Conservation (phyloP, 371 early-diverging fungal genomes). For the Zancudomyces culisetae region DNA sequence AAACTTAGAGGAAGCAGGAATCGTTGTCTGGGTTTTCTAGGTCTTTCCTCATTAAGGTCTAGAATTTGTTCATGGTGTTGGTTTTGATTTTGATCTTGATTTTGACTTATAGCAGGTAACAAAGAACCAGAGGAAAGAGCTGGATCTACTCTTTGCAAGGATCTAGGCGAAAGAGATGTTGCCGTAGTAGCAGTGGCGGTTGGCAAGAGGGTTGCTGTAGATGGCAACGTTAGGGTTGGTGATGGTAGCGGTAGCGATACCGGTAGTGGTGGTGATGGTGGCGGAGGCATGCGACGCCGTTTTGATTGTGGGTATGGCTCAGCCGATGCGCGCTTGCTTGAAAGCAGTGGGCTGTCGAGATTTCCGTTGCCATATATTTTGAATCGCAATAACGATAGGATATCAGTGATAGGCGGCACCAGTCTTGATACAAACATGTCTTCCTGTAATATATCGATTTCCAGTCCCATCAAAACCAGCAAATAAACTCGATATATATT, state of each 20-base stretch:
- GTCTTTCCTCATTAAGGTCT: conserved; percentile 15
- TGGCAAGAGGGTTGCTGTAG: neutral
- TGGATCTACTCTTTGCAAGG: too few species aligned
- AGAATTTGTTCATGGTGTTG: neutral
- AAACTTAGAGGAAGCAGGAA: conserved; percentile 6
- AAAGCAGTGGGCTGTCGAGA: neutral
- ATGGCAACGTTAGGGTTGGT: neutral
- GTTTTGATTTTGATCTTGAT: neutral
- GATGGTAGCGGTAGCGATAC: neutral
- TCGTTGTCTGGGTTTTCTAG: conserved; percentile 15
- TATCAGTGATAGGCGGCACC: neutral
- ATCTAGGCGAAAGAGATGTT: too few species aligned
- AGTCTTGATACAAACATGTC: neutral
- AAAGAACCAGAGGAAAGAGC: too few species aligned
- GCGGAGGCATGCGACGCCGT: neutral
- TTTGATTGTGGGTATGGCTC: neutral
- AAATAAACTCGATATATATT: neutral
- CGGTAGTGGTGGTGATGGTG: neutral
- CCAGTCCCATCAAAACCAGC: conserved; percentile 1
- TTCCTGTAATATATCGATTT: neutral
- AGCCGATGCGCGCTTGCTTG: too few species aligned
- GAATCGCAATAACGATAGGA: neutral
- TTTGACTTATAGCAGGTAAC: too few species aligned
- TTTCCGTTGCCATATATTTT: neutral
- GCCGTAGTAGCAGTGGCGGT: neutral